A percentile compares a stretch with the other conserved stretches of the same genome.
Conservation (phyloP, 306 rosid genomes). For the Fragaria iinumae region DNA sequence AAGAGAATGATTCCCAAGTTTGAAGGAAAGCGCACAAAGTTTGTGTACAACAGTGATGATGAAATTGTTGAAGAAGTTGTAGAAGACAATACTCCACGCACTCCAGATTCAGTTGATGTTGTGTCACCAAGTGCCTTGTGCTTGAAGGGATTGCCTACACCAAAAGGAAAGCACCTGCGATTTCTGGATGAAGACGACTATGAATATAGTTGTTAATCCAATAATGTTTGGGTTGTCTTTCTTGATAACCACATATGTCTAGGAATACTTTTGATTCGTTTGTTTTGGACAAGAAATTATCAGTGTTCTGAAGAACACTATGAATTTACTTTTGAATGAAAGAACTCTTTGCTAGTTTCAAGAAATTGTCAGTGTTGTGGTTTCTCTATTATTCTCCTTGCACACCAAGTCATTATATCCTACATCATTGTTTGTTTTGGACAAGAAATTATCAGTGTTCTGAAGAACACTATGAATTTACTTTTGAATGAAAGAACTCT, state of each 20-base stretch:
- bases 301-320: neutral
- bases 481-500: no score
- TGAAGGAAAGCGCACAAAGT: conserved; percentile 74
- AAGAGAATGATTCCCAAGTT: conserved; percentile 39
- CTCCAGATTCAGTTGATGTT: conserved; percentile 1
- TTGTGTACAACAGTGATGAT: conserved; percentile 76
- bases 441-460: no score
- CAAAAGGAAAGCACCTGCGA: conserved; percentile 84
- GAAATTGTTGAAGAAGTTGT: conserved; percentile 55
- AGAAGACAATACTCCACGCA: conserved; percentile 20
- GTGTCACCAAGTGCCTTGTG: conserved; percentile 38
- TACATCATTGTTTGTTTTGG: no score
- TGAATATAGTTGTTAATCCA: neutral
- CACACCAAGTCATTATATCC: no score
- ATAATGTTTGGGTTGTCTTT: conserved; percentile 25
- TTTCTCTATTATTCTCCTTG: no score
- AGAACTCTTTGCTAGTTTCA: neutral
- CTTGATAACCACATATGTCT: conserved; percentile 32
- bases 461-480: no score
- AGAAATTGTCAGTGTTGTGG: neutral
- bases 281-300: neutral
- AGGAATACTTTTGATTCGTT: neutral
- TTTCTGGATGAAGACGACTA: conserved; percentile 45
- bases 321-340: conserved; percentile 1
- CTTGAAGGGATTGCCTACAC: conserved; percentile 82